Conservation (phyloP, 371 early-diverging fungal species). For the Mucor sp. region DNA sequence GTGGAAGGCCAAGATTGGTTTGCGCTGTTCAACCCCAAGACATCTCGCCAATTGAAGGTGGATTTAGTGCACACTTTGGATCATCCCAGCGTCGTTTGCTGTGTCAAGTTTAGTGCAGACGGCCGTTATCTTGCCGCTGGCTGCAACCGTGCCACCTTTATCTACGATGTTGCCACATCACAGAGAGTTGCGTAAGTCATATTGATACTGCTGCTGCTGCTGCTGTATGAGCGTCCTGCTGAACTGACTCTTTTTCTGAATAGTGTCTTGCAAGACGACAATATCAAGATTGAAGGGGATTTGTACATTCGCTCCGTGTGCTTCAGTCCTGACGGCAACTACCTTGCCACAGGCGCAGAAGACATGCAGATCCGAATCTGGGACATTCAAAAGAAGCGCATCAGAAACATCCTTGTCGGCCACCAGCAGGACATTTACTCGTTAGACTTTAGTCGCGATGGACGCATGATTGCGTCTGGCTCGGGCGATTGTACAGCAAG, state of each 20-base stretch:
- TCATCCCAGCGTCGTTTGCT: constrained; percentile 93
- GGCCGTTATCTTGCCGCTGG: constrained; percentile 95
- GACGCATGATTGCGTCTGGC: constrained; percentile 87
- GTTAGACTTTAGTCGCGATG: constrained; percentile 92
- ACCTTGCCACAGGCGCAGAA: constrained; percentile 96
- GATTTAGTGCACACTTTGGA: constrained; percentile 87
- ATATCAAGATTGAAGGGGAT: constrained; percentile 74
- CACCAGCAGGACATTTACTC: constrained; percentile 96
- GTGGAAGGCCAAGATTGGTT: constrained; percentile 91
- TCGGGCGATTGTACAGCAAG: constrained; percentile 90
- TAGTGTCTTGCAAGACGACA: constrained; percentile 80
- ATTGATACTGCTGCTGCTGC: no score
- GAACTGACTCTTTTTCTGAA: constrained; percentile 6
- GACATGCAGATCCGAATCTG: constrained; percentile 91
- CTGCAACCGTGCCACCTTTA: constrained; percentile 89
- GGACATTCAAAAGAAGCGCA: constrained; percentile 69
- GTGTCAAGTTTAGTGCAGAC: constrained; percentile 93
- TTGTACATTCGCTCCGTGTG: constrained; percentile 96
- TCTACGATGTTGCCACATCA: constrained; percentile 84
- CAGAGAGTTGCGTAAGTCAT: constrained; percentile 70
- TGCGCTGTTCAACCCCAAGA: constrained; percentile 79
- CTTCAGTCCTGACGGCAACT: constrained; percentile 94
- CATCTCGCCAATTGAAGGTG: constrained; percentile 73
- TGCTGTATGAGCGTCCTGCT: no score
- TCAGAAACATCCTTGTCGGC: constrained; percentile 70